phyloP scores from a whole-genome alignment of 1,139 yeast genomes.

The Pichia inconspicua region DNA sequence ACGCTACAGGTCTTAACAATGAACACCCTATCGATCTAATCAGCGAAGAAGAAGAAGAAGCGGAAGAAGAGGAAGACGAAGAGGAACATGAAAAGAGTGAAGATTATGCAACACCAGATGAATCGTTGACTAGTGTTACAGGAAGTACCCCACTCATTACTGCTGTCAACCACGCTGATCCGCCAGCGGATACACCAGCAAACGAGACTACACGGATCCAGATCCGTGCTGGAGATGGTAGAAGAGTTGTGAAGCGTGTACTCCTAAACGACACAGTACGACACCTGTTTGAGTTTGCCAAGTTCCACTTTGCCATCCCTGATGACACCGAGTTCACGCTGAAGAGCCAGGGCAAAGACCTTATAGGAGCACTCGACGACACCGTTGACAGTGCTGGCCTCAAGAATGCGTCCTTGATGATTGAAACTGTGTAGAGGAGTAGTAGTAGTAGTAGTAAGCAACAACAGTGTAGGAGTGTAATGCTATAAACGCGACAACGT shows the following conservation, averaged over 20 bases:
- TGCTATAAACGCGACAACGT: neutral
- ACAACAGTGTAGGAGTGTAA: neutral
- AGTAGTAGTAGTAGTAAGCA: too few species aligned
- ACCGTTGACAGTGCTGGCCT: conserved; percentile 72
- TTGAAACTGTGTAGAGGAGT: conserved; percentile 38
- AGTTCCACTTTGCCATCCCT: conserved; percentile 44
- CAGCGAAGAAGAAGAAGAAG: conserved; percentile 15
- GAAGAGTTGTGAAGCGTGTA: conserved; percentile 72
- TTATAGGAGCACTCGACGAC: conserved; percentile 44
- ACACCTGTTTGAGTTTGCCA: conserved; percentile 52
- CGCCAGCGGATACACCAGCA: conserved; percentile 37
- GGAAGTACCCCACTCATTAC: conserved; percentile 8
- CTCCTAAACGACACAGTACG: conserved; percentile 48
- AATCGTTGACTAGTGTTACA: neutral
- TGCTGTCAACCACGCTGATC: conserved; percentile 46
- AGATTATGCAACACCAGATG: conserved; percentile 20
- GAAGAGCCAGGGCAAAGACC: conserved; percentile 57
- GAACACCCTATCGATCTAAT: conserved; percentile 6
- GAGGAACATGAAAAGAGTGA: conserved; percentile 15
- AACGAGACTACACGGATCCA: conserved; percentile 69
- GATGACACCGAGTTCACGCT: conserved; percentile 48
- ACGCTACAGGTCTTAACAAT: conserved; percentile 16
- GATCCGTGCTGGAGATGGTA: conserved; percentile 79
- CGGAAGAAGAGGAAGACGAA: conserved; percentile 7
- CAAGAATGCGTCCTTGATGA: conserved; percentile 69